A percentile compares a stretch with the other conserved stretches of the same genome.
These are phyloP conservation scores for Amanita thiersii DNA, from an alignment of 768 basidiomycete species.

Conservation along the genomic window DNA sequence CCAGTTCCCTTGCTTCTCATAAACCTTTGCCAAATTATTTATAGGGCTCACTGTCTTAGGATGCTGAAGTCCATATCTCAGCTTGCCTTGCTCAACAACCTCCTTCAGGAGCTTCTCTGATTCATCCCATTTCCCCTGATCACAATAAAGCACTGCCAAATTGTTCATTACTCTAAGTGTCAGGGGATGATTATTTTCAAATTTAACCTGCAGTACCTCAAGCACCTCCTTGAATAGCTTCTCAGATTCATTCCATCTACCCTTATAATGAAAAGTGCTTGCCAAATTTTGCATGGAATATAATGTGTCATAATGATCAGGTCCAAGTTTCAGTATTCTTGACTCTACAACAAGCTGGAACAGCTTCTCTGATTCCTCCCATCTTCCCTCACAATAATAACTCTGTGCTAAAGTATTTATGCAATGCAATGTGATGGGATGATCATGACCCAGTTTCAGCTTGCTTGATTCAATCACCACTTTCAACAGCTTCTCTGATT, in stretches of 20 bases:
- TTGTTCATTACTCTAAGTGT: too few relatives aligned
- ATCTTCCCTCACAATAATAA: neutral
- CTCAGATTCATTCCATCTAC: neutral
- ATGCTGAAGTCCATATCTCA: too few relatives aligned
- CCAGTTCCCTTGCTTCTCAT: too few relatives aligned
- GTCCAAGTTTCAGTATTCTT: slow-evolving; percentile 1
- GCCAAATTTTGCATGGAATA: neutral
- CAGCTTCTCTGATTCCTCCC: slow-evolving; percentile 2
- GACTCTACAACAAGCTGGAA: neutral
- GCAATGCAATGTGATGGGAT: slow-evolving; percentile 8
- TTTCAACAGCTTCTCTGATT: slow-evolving; percentile 7
- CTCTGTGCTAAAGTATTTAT: neutral
- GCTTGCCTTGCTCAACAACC: too few relatives aligned
- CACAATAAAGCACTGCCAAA: too few relatives aligned
- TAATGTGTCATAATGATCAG: neutral
- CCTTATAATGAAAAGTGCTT: neutral
- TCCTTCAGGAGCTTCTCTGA: too few relatives aligned
- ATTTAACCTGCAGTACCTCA: too few relatives aligned
- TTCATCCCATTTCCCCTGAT: too few relatives aligned
- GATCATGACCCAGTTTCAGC: neutral
- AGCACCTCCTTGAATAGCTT: neutral
- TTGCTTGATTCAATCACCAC: slow-evolving; percentile 3
- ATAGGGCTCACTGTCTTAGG: too few relatives aligned
- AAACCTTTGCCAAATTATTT: too few relatives aligned
- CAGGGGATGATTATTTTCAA: too few relatives aligned